Evolutionary conservation across 192 early-diverging fungal species (phyloP), one percentile per base, ranked within the genome.

Genomic region (Coemansia sp.): DNA sequence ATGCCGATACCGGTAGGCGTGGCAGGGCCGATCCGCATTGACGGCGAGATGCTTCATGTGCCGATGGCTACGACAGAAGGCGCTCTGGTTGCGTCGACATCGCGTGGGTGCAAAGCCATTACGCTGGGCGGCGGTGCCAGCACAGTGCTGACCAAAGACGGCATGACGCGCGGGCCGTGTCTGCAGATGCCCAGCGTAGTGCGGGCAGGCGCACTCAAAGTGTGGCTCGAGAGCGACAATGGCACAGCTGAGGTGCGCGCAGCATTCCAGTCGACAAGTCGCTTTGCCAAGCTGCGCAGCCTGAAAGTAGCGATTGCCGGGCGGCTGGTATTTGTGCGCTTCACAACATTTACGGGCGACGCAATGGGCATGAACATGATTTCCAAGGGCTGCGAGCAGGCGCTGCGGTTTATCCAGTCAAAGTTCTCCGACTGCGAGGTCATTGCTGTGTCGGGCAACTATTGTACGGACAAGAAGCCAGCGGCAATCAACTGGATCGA

Each of bases 301-400:
- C 83, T 97, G 41, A 95, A 97, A 84, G 80, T 90, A 12, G 87
- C 89, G 8, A 53, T 95, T 13, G 91, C 93, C 35, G 95, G 95
- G 9, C 84, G 88, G 24, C 74, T 95, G 43, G 81, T 94, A 1
- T 97, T 84, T 54, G 88, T 97, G 59, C 90, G 95, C 22, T 97
- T 97, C 81, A 82, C 90, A 0, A 93, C 94, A 2, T 84, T 88
- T 0, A 97, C 95, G 1, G 95, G 95, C 54, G 95, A 97, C 76
- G 95, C 95, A 4, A 97, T 97, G 95, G 95, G 94, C 22, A 96
- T 96, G 94, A 96, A 96, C 74, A 96, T 97, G 94, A 95, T 95
- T 48, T 95, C 94, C 20, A 96, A 96, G 73, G 93, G 93, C 27
- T 92, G 90, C 61, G 95, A 97, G 81, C 86, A 89, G 75, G 83